Conservation (phyloP, 169 alveolate species). For the Hammondia hammondi region DNA sequence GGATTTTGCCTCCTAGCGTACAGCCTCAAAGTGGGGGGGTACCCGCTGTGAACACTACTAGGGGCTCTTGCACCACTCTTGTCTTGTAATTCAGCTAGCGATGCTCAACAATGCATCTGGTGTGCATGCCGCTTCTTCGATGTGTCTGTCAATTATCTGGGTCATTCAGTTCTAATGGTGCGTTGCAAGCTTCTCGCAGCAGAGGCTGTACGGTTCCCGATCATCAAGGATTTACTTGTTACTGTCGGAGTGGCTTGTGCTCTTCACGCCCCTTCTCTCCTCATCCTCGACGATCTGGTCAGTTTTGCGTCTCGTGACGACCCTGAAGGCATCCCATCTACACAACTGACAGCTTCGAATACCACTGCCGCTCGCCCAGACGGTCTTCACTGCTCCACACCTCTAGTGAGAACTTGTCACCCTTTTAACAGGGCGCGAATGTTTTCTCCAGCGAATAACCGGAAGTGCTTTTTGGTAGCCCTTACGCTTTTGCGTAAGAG, state of each 20-base stretch:
- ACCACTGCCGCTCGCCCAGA: too few species aligned
- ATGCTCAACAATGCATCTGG: not conserved
- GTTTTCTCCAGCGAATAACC: too few species aligned
- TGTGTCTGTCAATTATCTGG: not conserved
- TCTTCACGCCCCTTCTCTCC: not conserved
- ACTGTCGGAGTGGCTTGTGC: not conserved
- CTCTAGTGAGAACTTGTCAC: too few species aligned
- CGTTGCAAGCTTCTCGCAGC: slow-evolving; percentile 14
- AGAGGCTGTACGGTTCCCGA: not conserved
- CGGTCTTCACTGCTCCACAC: too few species aligned
- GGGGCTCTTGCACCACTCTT: not conserved
- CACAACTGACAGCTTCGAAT: not conserved
- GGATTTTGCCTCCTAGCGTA: not conserved
- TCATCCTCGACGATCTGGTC: slow-evolving; percentile 24
- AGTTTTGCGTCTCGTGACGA: not conserved
- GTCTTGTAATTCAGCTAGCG: not conserved
- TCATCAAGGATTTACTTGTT: not conserved
- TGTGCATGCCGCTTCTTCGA: not conserved
- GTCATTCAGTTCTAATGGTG: not conserved
- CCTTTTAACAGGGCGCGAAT: too few species aligned
- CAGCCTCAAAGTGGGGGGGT: not conserved
- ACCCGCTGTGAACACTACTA: not conserved
- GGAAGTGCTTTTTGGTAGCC: too few species aligned
- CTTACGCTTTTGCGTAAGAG: too few species aligned
- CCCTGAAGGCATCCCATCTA: not conserved